Percentiles rank a stretch among this genome's conserved stretches.
Evolutionary conservation across 148 eudicot genomes (phyloP).

Genomic region (Polygonum aviculare): DNA sequence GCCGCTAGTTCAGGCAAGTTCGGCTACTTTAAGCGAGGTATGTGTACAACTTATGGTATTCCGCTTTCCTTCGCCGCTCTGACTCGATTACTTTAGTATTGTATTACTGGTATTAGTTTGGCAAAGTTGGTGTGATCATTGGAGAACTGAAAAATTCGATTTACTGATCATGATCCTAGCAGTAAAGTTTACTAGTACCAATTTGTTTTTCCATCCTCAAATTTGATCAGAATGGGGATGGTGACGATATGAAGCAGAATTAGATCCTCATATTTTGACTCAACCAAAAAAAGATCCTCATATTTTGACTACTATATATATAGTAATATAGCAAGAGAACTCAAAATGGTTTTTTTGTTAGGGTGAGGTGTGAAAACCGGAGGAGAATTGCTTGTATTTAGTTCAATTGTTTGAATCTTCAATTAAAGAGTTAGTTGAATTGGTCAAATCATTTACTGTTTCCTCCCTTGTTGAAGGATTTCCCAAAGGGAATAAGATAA

Average conservation of each 20-base stretch:
- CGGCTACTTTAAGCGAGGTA: conserved; percentile 4
- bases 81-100: neutral
- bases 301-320: too few relatives aligned
- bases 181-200: neutral
- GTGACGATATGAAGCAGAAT: too few relatives aligned
- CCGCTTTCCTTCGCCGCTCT: conserved; percentile 1
- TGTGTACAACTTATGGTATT: neutral
- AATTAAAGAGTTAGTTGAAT: neutral
- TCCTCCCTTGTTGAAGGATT: conserved; percentile 21
- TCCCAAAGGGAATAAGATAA: conserved; percentile 42
- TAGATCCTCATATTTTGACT: too few relatives aligned
- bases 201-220: neutral
- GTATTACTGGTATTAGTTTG: neutral
- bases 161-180: neutral
- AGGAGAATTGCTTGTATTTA: neutral
- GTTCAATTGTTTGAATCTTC: neutral
- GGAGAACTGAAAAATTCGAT: neutral
- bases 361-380: neutral
- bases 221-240: neutral
- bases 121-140: neutral
- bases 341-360: neutral
- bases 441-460: neutral
- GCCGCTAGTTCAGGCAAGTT: neutral
- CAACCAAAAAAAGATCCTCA: too few relatives aligned
- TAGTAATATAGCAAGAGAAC: too few relatives aligned